Evolutionary conservation across 495 filamentous ascomycete species (phyloP), one percentile per base, ranked within the genome.

Genomic region (Delitschia confertaspora): DNA sequence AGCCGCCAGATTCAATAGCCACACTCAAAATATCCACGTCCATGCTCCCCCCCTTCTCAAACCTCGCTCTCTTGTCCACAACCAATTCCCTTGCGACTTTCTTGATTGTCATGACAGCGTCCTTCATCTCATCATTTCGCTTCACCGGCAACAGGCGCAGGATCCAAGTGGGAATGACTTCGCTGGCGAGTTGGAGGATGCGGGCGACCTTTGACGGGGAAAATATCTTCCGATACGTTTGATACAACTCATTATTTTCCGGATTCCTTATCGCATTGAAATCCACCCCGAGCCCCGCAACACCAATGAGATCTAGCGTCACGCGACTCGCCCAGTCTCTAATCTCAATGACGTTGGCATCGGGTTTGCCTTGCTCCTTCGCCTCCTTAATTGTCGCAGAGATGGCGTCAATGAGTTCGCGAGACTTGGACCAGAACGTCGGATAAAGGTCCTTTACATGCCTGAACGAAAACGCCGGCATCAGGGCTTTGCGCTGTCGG

Each of bases 381-480:
- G 55, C 51, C 17, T 70, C 60, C 33, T 71, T 67, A 17, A 70
- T 59, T 9, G 59, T 46, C 3, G 24, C 49, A 6, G 25, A 21
- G 59, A 82, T 73, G 34, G 62, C 68, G 19, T 49, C 42, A 3
- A 54, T 42, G 41, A 66, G 27, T 37, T 70, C 66, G 5, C 48
- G 32, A 0, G 72, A 71, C 61, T 93, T 93, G 31, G 49, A 30
- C 86, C 86, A 95, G 64, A 95, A 94, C 2, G 80, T 55, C 0
- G 88, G 79, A 40, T 91, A 91, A 0, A 94, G 70, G 38, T 91
- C 76, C 57, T 93, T 93, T 60, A 94, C 66, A 53, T 93, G 88
- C 13, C 85, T 72, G 57, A 82, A 93, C 9, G 78, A 67, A 56
- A 95, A 96, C 0, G 86, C 88, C 1, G 87, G 88, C 69, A 83